A percentile compares a stretch with the other conserved stretches of the same genome.
These are phyloP conservation scores for Sarcodon sp. DNA, from an alignment of 768 basidiomycete genomes.

Conservation along the genomic window DNA sequence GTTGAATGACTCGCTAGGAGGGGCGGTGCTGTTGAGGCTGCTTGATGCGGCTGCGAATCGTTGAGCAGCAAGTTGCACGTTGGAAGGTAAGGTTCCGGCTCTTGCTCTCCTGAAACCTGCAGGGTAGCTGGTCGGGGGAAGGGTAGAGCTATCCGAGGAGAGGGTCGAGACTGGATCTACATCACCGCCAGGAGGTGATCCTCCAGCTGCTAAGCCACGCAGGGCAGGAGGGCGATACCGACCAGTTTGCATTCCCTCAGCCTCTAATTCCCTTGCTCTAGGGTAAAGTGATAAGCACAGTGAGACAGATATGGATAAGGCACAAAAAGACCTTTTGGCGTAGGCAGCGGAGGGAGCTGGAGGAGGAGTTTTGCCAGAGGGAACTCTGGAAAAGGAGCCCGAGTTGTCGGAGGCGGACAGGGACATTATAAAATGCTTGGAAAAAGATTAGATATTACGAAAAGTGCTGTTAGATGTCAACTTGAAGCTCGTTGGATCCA, in stretches of 20 bases:
- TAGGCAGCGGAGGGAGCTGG: conserved; percentile 84
- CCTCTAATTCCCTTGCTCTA: conserved; percentile 80
- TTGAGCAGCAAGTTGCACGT: conserved; percentile 80
- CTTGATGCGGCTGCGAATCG: conserved; percentile 60
- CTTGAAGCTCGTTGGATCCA: neutral
- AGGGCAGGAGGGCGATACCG: conserved; percentile 79
- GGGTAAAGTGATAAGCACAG: conserved; percentile 3
- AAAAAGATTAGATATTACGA: conserved; percentile 76
- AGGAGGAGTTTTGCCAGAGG: conserved; percentile 83
- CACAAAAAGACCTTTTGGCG: conserved; percentile 57
- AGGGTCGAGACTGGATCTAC: conserved; percentile 42
- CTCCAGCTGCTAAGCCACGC: conserved; percentile 43
- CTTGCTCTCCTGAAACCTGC: conserved; percentile 87
- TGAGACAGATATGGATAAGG: conserved; percentile 8
- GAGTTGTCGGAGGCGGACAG: conserved; percentile 78
- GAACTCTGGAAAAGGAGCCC: conserved; percentile 68
- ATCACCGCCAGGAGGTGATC: conserved; percentile 66
- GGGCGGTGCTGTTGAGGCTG: conserved; percentile 34
- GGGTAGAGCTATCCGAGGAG: conserved; percentile 39
- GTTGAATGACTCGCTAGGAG: conserved; percentile 33
- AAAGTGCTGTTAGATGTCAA: conserved; percentile 13
- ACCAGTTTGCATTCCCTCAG: conserved; percentile 48
- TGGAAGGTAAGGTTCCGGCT: conserved; percentile 96
- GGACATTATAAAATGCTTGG: conserved; percentile 76
- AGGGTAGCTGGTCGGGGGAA: conserved; percentile 69